Conservation (phyloP, 2,329 filamentous ascomycete species). For the Aspergillus pseudonomiae region DNA sequence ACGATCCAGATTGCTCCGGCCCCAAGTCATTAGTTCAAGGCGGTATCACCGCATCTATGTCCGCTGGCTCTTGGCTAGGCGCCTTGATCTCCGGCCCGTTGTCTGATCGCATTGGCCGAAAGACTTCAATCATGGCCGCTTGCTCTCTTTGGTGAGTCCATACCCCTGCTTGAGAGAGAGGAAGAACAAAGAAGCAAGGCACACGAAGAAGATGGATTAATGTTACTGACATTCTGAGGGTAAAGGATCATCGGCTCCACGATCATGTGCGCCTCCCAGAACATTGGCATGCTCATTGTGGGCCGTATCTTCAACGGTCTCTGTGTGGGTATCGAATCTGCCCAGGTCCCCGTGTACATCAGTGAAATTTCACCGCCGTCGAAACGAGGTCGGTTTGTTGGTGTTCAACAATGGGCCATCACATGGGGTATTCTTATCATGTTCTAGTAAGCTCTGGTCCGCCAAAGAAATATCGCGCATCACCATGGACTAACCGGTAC, state of each 20-base stretch:
- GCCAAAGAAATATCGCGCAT: neutral
- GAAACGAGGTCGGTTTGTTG: conserved; percentile 65
- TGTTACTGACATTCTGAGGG: conserved; percentile 54
- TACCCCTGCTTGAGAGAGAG: conserved; percentile 48
- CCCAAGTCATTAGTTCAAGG: conserved; percentile 59
- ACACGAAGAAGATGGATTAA: conserved; percentile 43
- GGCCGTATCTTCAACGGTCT: conserved; percentile 72
- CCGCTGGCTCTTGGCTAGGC: conserved; percentile 70
- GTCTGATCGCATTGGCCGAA: conserved; percentile 58
- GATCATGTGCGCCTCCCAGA: conserved; percentile 63
- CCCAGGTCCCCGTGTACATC: conserved; percentile 72
- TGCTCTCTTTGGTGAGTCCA: conserved; percentile 49
- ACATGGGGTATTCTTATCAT: conserved; percentile 72
- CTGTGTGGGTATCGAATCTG: conserved; percentile 72
- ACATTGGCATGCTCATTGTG: conserved; percentile 69
- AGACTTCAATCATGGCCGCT: conserved; percentile 54
- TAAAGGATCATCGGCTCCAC: conserved; percentile 54
- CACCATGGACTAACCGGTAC: conserved; percentile 4
- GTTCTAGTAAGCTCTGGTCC: conserved; percentile 55
- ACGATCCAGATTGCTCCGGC: conserved; percentile 47
- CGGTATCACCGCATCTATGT: conserved; percentile 72
- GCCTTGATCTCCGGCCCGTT: conserved; percentile 58
- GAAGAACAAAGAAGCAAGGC: neutral
- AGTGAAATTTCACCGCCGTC: conserved; percentile 64
- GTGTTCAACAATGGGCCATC: conserved; percentile 75